Base-by-base conservation (phyloP, 1,284 basidiomycete genomes). In the Irpex sp. region DNA sequence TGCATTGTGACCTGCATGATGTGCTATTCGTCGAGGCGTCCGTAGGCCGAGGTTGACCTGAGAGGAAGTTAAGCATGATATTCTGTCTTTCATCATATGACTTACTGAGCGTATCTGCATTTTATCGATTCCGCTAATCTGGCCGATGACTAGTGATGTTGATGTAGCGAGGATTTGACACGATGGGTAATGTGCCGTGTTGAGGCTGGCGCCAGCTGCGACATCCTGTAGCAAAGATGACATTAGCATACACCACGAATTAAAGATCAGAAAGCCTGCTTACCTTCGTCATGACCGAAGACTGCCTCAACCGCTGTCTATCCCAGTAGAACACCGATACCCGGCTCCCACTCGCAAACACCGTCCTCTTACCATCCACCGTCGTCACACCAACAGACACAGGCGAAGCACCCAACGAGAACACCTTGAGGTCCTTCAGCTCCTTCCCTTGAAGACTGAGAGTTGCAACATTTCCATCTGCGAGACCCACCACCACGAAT, bases 91-190 rank as follows among this genome's bases (percentile, higher is more conserved):
- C 13, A 2, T 17, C 48, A 51, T 34, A 57, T 21, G 40, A 72
- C 84, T 64, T 72, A 94, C 90, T 37, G 92, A 85, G 65, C 88
- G 85, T 47, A 96, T 88, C 67, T 95, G 91, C 73, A 94, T 82
- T 76, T 92, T 93, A 70, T 92, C 88, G 8, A 94, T 77, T 62
- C 88, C 85, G n/a, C 79, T 78, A 13, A 94, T 79, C 15, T 78
- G 79, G 8, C 90, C 90, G 52, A 96, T 83, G 56, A 84, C 74
- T 7, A 96, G 74, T 0, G 84, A 80, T 3, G 80, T 79, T 0
- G 79, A 69, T 1, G 85, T 83, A 1, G 86, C 85, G 17, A 93
- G 73, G 9, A 91, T 72, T 5, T 93, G 72, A 2, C 85, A 85
- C 2, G 82, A 79, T 7, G 77, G 76, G 71, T 86, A 85, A 3